Conservation (phyloP, 2,329 filamentous ascomycete genomes). For the Clarireedia hainanense region DNA sequence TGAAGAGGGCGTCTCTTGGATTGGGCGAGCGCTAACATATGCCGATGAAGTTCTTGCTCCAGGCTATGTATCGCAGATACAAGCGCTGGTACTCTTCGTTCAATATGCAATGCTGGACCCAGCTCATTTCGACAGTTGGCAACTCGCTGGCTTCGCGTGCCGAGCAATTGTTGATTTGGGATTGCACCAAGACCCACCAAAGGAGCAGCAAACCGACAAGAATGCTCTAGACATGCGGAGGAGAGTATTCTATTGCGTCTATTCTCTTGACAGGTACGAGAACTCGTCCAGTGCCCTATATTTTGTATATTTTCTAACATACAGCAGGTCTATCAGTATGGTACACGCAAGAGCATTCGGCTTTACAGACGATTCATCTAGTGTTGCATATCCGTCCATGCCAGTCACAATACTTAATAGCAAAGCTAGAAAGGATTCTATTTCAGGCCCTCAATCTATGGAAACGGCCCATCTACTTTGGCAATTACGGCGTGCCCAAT, state of each 20-base stretch:
- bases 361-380: constrained; percentile 82
- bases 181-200: constrained; percentile 82
- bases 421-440: constrained; percentile 29
- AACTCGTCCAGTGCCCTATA: background rate
- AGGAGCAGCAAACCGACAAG: constrained; percentile 59
- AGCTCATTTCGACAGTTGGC: constrained; percentile 89
- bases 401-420: constrained; percentile 23
- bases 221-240: constrained; percentile 68
- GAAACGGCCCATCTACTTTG: constrained; percentile 73
- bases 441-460: constrained; percentile 42
- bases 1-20: constrained; percentile 46
- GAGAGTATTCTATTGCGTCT: constrained; percentile 83
- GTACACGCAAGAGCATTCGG: constrained; percentile 83
- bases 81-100: constrained; percentile 77
- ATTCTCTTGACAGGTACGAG: constrained; percentile 73
- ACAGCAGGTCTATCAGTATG: constrained; percentile 70
- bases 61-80: constrained; percentile 77
- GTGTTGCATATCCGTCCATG: constrained; percentile 67
- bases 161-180: constrained; percentile 84
- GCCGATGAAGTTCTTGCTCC: constrained; percentile 79
- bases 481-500: constrained; percentile 76
- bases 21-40: constrained; percentile 60
- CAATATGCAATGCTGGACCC: constrained; percentile 89
- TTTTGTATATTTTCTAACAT: constrained; percentile 10
- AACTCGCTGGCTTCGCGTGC: constrained; percentile 82